phyloP scores from a whole-genome alignment of 495 filamentous ascomycete species.

The Acidiella bohemica region DNA sequence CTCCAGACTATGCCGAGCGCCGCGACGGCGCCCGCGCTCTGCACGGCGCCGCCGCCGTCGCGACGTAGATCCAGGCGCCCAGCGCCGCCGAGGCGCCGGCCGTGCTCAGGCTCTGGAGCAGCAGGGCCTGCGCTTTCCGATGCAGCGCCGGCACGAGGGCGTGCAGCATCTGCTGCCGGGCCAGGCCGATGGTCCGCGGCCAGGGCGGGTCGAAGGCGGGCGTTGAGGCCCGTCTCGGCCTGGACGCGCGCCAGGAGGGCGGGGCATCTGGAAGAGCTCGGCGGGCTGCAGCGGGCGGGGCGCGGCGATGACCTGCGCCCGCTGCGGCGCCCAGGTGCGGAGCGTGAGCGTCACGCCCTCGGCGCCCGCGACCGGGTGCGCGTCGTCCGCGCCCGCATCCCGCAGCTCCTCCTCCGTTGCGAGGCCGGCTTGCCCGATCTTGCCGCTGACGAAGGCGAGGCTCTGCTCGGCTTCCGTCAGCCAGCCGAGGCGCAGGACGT shows the following conservation, averaged over 20 bases:
- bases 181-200: slow-evolving; percentile 38
- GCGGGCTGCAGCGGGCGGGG: not conserved
- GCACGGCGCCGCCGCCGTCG: slow-evolving; percentile 41
- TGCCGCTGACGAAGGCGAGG: slow-evolving; percentile 67
- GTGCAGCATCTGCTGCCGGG: slow-evolving; percentile 44
- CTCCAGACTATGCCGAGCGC: slow-evolving; percentile 65
- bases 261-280: not conserved
- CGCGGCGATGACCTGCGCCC: not conserved
- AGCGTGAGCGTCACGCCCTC: not conserved
- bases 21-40: slow-evolving; percentile 68
- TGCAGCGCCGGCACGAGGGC: slow-evolving; percentile 63
- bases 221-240: slow-evolving; percentile 2
- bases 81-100: slow-evolving; percentile 49
- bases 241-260: not conserved
- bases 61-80: slow-evolving; percentile 54
- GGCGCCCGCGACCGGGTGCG: slow-evolving; percentile 2
- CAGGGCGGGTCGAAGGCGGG: slow-evolving; percentile 24
- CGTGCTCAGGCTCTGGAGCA: slow-evolving; percentile 59
- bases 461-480: slow-evolving; percentile 59
- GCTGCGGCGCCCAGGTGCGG: not conserved
- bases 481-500: slow-evolving; percentile 62
- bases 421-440: slow-evolving; percentile 57
- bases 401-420: slow-evolving; percentile 19
- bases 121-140: slow-evolving; percentile 61
- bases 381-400: slow-evolving; percentile 4